Evolutionary conservation across 305 asterid genomes (phyloP), one percentile per base, ranked within the genome.

Genomic region (Andrographis paniculata): DNA sequence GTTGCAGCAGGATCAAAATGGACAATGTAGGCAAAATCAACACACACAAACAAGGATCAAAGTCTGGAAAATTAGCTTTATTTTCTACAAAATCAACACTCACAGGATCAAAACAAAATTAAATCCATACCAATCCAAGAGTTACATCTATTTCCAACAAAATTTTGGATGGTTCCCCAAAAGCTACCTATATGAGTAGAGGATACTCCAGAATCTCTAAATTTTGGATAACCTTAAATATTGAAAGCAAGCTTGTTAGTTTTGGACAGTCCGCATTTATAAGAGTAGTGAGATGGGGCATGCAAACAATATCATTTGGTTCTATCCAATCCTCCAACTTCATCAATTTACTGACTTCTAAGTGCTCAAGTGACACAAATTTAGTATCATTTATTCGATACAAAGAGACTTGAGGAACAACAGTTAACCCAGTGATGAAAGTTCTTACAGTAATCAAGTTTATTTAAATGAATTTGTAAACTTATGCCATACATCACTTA

Each of bases 381-480:
- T 31, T 31, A 8, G 6, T 14, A 31, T 31, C 71, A 62, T 52
- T 2, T 43, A 20, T 17, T 48, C 55, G 17, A 73, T 49, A n/a
- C 13, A 9, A 38, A 73, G 64, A 37, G 42, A 54, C 42, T 37
- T 54, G 43, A 69, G 66, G 43, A 16, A 33, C 3, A 47, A 60
- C 51, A 69, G 74, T 20, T 60, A 58, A 9, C 74, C 67, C 6
- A 73, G 43, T 21, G 62, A 27, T 6, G 69, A 69, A 38, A 73
- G 65, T 5, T 12, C 2, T 17, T 1, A 23, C 73, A 65, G 9
- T 49, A 22, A 4, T 23, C 48, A 31, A 69, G 66, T 6, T 58
- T 49, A n/a, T 47, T 20, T 49, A 72, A 51, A 44, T 52, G 57
- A 49, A 72, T 64, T 19, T 14, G 49, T 61, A 14, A 64, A 51